Evolutionary conservation across 768 basidiomycete genomes (phyloP).

Genomic region (Mycena olivaceomarginata): DNA sequence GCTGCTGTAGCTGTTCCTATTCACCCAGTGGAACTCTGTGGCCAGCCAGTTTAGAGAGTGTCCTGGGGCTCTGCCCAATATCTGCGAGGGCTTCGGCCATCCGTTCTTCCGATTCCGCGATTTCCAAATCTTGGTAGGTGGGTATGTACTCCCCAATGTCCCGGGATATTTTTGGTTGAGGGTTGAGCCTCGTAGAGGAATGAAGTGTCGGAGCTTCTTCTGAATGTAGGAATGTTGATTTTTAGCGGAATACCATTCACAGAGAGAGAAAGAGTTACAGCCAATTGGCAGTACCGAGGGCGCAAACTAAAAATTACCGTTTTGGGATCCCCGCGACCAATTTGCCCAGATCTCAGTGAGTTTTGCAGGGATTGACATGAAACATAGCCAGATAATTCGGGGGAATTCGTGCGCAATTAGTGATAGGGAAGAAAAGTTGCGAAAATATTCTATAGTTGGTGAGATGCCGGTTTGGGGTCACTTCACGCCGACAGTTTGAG

Average conservation of each 20-base stretch:
- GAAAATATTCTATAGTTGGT: no score
- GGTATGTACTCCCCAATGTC: conserved; percentile 36
- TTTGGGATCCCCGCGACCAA: no score
- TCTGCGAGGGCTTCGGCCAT: conserved; percentile 29
- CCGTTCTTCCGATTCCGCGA: conserved; percentile 29
- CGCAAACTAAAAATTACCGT: no score
- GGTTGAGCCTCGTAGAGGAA: conserved; percentile 42
- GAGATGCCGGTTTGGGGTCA: no score
- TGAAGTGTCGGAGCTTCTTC: conserved; percentile 42
- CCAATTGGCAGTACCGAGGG: no score
- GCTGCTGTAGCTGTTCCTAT: conserved; percentile 29
- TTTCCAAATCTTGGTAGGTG: conserved; percentile 24
- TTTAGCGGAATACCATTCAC: conserved; percentile 41
- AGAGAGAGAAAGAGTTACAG: conserved; percentile 48
- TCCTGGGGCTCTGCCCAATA: background rate
- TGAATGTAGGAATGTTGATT: conserved; percentile 38
- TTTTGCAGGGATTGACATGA: no score
- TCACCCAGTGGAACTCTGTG: conserved; percentile 39
- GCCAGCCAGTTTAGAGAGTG: conserved; percentile 42
- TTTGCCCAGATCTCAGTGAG: no score
- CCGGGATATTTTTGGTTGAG: conserved; percentile 41
- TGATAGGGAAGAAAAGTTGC: no score
- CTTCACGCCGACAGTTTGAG: no score
- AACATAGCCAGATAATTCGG: no score
- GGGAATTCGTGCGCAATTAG: no score